A percentile compares a stretch with the other conserved stretches of the same genome.
phyloP scores from a whole-genome alignment of 345 rosid genomes.

The Euphorbia peplus region DNA sequence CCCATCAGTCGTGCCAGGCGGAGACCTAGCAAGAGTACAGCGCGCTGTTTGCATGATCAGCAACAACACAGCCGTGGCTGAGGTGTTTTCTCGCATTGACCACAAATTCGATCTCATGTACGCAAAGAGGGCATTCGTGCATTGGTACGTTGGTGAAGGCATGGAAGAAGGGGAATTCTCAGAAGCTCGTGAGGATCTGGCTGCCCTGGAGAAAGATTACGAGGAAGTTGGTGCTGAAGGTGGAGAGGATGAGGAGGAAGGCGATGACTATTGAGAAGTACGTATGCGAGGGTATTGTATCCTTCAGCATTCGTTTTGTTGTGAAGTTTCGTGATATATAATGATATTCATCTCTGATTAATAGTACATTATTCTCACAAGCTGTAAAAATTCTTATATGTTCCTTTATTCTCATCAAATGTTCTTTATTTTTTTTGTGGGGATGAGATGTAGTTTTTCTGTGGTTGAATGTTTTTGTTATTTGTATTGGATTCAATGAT shows the following conservation, averaged over 20 bases:
- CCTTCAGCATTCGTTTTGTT: background rate
- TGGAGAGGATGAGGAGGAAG: slow-evolving; percentile 31
- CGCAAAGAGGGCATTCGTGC: slow-evolving; percentile 39
- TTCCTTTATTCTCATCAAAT: background rate
- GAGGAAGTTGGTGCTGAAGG: slow-evolving; percentile 39
- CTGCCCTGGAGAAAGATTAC: slow-evolving; percentile 33
- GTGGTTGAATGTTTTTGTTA: too few species aligned
- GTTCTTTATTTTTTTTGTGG: slow-evolving; percentile 4
- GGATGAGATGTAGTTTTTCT: background rate
- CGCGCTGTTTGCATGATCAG: slow-evolving; percentile 43
- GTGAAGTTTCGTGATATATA: slow-evolving; percentile 1
- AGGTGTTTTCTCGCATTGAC: slow-evolving; percentile 37
- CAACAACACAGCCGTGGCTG: slow-evolving; percentile 43
- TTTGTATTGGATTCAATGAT: too few species aligned
- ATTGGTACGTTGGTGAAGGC: slow-evolving; percentile 43
- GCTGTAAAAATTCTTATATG: slow-evolving; percentile 8
- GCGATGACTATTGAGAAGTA: slow-evolving; percentile 18
- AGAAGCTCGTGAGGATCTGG: slow-evolving; percentile 38
- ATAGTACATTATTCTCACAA: background rate
- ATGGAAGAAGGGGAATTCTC: slow-evolving; percentile 43
- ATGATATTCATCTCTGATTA: too few species aligned
- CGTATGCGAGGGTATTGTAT: background rate
- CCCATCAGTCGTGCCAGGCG: slow-evolving; percentile 35
- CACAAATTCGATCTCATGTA: slow-evolving; percentile 40
- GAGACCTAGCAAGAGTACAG: slow-evolving; percentile 40